Evolutionary conservation across 1,284 basidiomycete species (phyloP).

Genomic region (Sutorius eximius): DNA sequence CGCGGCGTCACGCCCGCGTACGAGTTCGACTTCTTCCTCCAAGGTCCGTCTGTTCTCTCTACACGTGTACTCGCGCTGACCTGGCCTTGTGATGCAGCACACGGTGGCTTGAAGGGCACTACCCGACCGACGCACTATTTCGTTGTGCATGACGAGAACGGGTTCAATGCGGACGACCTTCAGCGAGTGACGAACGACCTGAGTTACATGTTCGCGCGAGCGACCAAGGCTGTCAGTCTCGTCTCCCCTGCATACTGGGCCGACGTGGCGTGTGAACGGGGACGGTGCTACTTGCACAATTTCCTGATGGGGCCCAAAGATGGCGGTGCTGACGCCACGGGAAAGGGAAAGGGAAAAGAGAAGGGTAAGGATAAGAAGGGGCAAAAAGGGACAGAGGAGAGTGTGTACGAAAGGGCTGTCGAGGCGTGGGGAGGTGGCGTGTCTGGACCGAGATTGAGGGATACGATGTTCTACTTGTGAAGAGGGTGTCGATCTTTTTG

Average conservation of each 20-base stretch:
- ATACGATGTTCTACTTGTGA: constrained; percentile 74
- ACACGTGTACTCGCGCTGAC: not conserved
- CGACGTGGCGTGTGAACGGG: constrained; percentile 74
- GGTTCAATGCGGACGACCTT: constrained; percentile 64
- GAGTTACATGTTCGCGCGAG: constrained; percentile 75
- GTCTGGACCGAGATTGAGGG: constrained; percentile 45
- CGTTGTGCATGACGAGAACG: constrained; percentile 72
- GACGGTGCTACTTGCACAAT: constrained; percentile 70
- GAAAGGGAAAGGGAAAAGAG: not conserved
- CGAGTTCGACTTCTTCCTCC: constrained; percentile 76
- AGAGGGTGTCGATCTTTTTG: constrained; percentile 14
- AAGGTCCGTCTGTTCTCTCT: constrained; percentile 38
- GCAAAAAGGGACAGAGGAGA: constrained; percentile 6
- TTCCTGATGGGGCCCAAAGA: constrained; percentile 49
- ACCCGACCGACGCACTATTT: constrained; percentile 76
- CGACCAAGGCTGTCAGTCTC: constrained; percentile 77
- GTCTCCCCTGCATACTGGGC: constrained; percentile 79
- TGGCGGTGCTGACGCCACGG: constrained; percentile 10
- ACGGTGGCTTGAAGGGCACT: constrained; percentile 65
- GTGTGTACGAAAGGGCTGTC: constrained; percentile 49
- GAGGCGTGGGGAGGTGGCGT: constrained; percentile 61
- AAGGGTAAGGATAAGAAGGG: constrained; percentile 6
- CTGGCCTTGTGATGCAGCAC: constrained; percentile 20
- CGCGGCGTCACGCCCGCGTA: constrained; percentile 67
- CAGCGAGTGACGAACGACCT: constrained; percentile 59